Evolutionary conservation across 176 grass and related monocot genomes (phyloP), one percentile per base, ranked within the genome.

Genomic region (Cenchrus americanus): DNA sequence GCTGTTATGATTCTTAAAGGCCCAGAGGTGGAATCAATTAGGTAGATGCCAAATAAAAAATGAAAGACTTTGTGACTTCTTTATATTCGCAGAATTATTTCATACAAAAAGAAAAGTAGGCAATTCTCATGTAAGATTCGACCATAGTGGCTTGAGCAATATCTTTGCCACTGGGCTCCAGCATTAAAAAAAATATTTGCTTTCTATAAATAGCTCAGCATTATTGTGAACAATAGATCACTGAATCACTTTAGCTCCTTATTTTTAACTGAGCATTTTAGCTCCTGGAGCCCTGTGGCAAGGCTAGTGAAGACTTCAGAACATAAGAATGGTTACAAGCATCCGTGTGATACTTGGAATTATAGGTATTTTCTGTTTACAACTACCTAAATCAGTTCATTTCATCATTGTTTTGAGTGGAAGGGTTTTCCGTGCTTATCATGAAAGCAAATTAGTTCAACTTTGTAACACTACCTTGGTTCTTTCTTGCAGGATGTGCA

Each of bases 401-500:
- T 60, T 60, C 57, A 60, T 60, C 19, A 60, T 60, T 60, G 8
- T 60, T 60, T 60, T 11, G 3, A 5, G 22, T 23, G n/a, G 57
- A 23, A 71, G 11, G 2, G 13, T 15, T 73, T 73, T 51, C 2
- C n/a, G 23, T 72, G 23, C 13, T 51, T 51, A 10, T 51, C 57
- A 10, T 60, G 60, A 12, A 62, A 62, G 60, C 60, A 27, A 7
- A 23, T 65, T 87, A 40, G 32, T 69, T 79, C 72, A 15, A 30
- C 69, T n/a, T 27, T 27, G 60, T 92, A 66, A 76, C 12, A 66
- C 10, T 50, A 27, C 41, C 79, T 23, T 30, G 17, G n/a, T 26
- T 55, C 44, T 86, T 57, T 71, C 48, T 86, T 91, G 86, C 87
- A 96, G 94, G 88, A 71, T 83, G 81, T 77, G 81, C 75, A 65